phyloP scores from a whole-genome alignment of 257 asterid genomes.

The Apocynum venetum region DNA sequence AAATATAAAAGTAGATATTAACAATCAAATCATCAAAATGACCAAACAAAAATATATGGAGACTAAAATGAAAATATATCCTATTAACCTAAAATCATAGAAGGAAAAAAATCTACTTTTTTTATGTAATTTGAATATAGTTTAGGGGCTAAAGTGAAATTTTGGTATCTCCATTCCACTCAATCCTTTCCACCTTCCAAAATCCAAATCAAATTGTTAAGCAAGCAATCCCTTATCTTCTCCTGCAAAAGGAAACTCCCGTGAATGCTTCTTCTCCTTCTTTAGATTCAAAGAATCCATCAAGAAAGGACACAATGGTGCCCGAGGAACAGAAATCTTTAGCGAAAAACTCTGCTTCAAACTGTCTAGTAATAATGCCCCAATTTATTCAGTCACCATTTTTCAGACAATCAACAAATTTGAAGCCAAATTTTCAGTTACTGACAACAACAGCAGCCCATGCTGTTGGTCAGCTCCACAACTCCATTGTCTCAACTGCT shows the following conservation, averaged over 20 bases:
- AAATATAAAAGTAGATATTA: no score
- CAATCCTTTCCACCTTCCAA: neutral
- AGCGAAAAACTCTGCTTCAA: slow-evolving; percentile 22
- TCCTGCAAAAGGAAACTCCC: neutral
- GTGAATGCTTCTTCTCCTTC: slow-evolving; percentile 17
- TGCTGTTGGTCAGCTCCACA: slow-evolving; percentile 37
- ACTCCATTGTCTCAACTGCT: slow-evolving; percentile 32
- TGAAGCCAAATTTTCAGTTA: slow-evolving; percentile 39
- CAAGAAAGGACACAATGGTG: slow-evolving; percentile 20
- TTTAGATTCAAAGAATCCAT: slow-evolving; percentile 19
- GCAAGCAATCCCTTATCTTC: slow-evolving; percentile 27
- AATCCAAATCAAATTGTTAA: neutral
- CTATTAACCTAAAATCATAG: no score
- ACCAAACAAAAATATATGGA: no score
- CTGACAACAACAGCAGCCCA: slow-evolving; percentile 35
- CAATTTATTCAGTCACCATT: slow-evolving; percentile 37
- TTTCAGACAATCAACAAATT: slow-evolving; percentile 32
- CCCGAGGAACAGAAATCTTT: neutral
- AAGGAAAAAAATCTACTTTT: neutral
- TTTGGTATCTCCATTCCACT: neutral
- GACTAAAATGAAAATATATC: no score
- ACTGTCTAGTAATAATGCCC: slow-evolving; percentile 32
- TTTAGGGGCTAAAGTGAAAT: neutral
- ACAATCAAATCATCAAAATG: no score
- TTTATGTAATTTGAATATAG: neutral